Evolutionary conservation across 2,329 filamentous ascomycete species (phyloP), one percentile per base, ranked within the genome.

Genomic region (Coniochaeta sp.): DNA sequence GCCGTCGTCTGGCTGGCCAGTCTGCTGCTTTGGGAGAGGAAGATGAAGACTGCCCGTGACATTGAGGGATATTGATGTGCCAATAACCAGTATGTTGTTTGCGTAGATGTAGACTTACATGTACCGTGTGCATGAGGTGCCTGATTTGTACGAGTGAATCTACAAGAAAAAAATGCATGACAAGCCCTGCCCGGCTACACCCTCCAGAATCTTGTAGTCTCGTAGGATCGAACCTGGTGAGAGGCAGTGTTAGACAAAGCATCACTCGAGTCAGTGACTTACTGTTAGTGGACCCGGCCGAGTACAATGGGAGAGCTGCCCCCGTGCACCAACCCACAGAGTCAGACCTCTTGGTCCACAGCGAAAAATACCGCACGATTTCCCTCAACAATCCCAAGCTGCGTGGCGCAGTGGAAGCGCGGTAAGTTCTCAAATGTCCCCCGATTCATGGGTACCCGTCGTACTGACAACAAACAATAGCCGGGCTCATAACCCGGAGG

Each of bases 401-500:
- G 47, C 47, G 47, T 52, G 47, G 47, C 47, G 47, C 47, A 52
- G 47, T 52, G 47, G 47, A 52, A 52, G 47, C 47, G 47, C 47
- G 47, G 47, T 52, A 52, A 30, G 47, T 52, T 28, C 47, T 28
- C 26, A 28, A 22, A 52, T 28, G 4, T 26, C 22, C 4, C 24
- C 38, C 24, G 19, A 24, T 19, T 4, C 24, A 22, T 14, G 14
- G 4, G 26, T 17, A 28, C 14, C n/a, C 22, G 26, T 12, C 24
- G 17, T 52, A 52, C 47, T 52, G 22, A 52, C 47, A 9, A 36
- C 34, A 36, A 36, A 36, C 34, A 14, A 36, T 52, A 52, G 47
- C 47, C 47, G 47, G 47, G 47, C 47, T 52, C 47, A 52, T 52
- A 52, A 52, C 47, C 47, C 47, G 47, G 47, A 52, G 47, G 47